A percentile compares a stretch with the other conserved stretches of the same genome.
Evolutionary conservation across 140 eudicot species (phyloP).

Genomic region (Flaveria floridana): DNA sequence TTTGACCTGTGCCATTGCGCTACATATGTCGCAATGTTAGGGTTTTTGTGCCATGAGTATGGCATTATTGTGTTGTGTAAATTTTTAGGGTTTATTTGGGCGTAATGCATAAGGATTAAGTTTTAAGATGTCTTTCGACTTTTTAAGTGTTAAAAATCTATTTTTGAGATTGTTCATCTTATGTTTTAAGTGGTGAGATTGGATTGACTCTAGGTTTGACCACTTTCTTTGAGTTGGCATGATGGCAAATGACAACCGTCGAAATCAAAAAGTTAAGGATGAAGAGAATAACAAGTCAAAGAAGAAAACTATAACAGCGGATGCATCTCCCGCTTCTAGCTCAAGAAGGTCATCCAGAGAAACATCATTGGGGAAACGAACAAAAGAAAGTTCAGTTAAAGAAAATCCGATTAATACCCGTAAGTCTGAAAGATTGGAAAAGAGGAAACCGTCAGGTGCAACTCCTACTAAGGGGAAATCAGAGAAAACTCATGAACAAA

Average conservation of each 20-base stretch:
- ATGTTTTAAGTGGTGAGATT: conserved; percentile 9
- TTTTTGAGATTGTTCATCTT: background rate
- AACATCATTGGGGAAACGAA: conserved; percentile 38
- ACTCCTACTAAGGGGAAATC: conserved; percentile 40
- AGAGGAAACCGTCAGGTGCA: conserved; percentile 30
- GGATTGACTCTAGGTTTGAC: background rate
- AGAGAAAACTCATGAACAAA: conserved; percentile 37
- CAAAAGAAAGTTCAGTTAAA: conserved; percentile 34
- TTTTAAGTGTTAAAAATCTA: background rate
- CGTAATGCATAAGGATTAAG: conserved; percentile 1
- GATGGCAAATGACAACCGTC: conserved; percentile 54
- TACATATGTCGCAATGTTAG: conserved; percentile 16
- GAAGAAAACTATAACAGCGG: conserved; percentile 32
- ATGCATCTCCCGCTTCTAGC: conserved; percentile 34
- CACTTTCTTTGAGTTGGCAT: conserved; percentile 34
- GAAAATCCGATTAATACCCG: conserved; percentile 43
- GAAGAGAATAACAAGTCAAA: conserved; percentile 36
- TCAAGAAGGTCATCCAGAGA: conserved; percentile 50
- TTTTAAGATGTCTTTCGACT: background rate
- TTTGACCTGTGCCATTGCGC: conserved; percentile 13
- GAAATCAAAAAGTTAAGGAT: conserved; percentile 37
- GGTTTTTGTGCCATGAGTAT: conserved; percentile 17
- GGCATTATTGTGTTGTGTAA: conserved; percentile 1
- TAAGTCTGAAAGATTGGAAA: conserved; percentile 60
- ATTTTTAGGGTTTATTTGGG: background rate